Base-by-base conservation (phyloP, 768 basidiomycete species). In the Dioszegia crocea region DNA sequence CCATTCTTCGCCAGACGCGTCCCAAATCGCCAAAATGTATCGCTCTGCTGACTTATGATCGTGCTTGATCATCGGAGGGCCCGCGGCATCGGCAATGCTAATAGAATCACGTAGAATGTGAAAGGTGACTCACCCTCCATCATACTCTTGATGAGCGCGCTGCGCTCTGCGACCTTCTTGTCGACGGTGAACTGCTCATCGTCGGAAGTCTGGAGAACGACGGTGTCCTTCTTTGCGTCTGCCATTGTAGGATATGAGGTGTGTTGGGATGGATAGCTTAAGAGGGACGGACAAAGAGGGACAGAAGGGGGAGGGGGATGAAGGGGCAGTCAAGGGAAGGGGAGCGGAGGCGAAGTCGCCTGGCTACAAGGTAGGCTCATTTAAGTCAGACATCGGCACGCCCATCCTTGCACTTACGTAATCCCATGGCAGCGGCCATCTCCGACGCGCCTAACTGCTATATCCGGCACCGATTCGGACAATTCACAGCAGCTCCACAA, bases 81-180 rank as follows among this genome's bases (percentile, higher is more conserved):
- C n/a, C n/a, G n/a, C n/a, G n/a, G n/a, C n/a, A n/a, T n/a, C n/a
- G n/a, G n/a, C n/a, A n/a, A n/a, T n/a, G n/a, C n/a, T n/a, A n/a
- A 10, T 16, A 23, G 9, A 29, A 30, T 31, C 31, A 40, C 54
- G 19, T 56, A 4, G 12, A 56, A 33, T 6, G 6, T 11, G 52
- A 48, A 48, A 40, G 56, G 24, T 48, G 56, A 48, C 80, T 39
- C 57, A 90, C 96, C 96, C 80, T 98, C 96, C 53, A 98, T 88
- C 96, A 99, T 97, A 82, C 96, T 94, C 83, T 94, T 96, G 79
- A 99, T 96, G 70, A 99, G 84, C 10, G 94, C 91, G 63, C 86
- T 88, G 77, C 96, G 89, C 80, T 93, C 89, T 56, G 91, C 91
- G 57, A 99, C 89, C 57, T 92, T 89, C 79, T 87, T 89, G 76